Conservation (phyloP, 176 grass and related monocot genomes). For the Musa schizocarpa region DNA sequence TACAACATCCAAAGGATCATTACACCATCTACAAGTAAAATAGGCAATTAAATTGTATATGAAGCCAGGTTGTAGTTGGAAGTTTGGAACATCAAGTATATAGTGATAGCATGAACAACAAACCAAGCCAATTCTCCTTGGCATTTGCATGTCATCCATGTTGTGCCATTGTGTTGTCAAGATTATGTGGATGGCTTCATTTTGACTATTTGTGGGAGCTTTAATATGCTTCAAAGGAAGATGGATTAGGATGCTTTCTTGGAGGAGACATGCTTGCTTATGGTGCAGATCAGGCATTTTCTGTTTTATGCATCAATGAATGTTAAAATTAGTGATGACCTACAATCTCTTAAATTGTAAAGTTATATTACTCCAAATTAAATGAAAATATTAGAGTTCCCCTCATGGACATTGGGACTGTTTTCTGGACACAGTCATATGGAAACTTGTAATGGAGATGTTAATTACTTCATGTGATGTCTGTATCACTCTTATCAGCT, state of each 20-base stretch:
- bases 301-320: neutral
- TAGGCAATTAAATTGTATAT: neutral
- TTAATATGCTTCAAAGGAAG: neutral
- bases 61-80: neutral
- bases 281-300: too few relatives aligned
- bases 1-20: conserved; percentile 26
- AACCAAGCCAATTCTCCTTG: neutral
- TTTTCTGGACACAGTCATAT: neutral
- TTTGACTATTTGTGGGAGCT: neutral
- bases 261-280: too few relatives aligned
- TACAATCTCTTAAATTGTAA: neutral
- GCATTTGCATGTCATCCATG: neutral
- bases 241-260: too few relatives aligned
- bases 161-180: too few relatives aligned
- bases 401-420: too few relatives aligned
- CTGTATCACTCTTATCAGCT: too few relatives aligned
- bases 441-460: neutral
- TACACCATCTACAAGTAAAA: neutral
- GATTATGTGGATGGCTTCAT: neutral
- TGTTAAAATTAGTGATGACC: neutral
- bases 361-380: neutral
- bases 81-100: neutral
- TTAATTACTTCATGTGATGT: too few relatives aligned
- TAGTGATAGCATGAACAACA: too few relatives aligned
- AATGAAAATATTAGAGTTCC: neutral